Base-by-base conservation (phyloP, 1,139 yeast species). In the Hyphopichia pseudoburtonii region DNA sequence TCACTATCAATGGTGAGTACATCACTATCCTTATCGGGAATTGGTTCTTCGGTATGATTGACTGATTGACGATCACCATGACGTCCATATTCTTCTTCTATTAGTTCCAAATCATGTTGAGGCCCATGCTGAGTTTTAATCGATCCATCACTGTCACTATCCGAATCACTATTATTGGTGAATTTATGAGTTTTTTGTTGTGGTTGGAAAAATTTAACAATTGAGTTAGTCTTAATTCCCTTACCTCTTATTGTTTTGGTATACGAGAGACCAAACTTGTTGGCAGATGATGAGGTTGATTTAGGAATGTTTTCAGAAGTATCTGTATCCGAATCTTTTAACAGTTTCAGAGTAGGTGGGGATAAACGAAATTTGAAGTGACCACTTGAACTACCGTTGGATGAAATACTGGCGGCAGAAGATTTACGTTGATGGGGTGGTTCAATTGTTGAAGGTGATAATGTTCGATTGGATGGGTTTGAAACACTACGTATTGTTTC, bases 1-100 rank as follows among this genome's bases (percentile, higher is more conserved):
- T 60, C 67, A 42, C 66, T 60, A 37, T 62, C 66, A n/a, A 64
- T 58, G 5, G 66, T 59, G 5, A 28, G 8, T 11, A n/a, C 31
- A 17, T 28, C 22, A 6, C 17, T 15, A 7, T 38, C 7, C 9
- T 12, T 15, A 6, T 28, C 14, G 15, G 21, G 7, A 18, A 11
- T n/a, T 17, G 4, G 14, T n/a, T 17, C 23, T 3, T 17, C 23
- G 19, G 23, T 11, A 5, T 17, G 4, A 8, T 17, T 5, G 18
- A 7, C 31, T 5, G 11, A 11, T 17, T 8, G 23, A 4, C 10
- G 10, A 8, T 3, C 19, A 11, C 32, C 41, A 4, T 9, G 10
- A 8, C 3, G n/a, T 8, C 32, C 41, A 5, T 35, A 32, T 28
- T 48, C 56, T 32, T 54, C 60, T 23, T 60, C 52, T n/a, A 52